Evolutionary conservation across 2,329 filamentous ascomycete species (phyloP).

Genomic region (Stagonosporopsis cucurbitacearum): DNA sequence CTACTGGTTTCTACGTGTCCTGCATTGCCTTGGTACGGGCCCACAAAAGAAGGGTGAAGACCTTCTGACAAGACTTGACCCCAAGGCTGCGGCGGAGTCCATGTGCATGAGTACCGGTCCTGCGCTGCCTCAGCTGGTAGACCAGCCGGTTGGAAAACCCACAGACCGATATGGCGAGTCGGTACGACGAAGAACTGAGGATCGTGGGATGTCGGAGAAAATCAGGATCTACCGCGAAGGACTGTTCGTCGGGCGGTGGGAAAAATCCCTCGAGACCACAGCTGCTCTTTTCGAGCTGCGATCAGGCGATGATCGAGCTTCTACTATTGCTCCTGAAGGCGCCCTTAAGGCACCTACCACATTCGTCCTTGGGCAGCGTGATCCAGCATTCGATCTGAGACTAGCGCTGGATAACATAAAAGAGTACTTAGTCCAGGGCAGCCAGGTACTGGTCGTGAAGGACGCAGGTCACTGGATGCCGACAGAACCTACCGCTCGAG

Average conservation of each 20-base stretch:
- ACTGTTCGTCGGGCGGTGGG: constrained; percentile 55
- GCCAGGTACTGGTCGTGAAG: constrained; percentile 59
- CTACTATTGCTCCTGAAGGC: constrained; percentile 48
- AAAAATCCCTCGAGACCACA: constrained; percentile 59
- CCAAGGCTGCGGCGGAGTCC: constrained; percentile 50
- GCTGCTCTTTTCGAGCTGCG: constrained; percentile 55
- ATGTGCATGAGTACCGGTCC: constrained; percentile 62
- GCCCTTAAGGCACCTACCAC: constrained; percentile 60
- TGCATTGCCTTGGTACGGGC: constrained; percentile 51
- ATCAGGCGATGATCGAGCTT: constrained; percentile 15
- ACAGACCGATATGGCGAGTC: constrained; percentile 44
- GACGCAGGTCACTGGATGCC: constrained; percentile 61
- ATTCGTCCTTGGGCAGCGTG: constrained; percentile 60
- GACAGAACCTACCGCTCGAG: constrained; percentile 54
- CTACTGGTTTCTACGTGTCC: constrained; percentile 54
- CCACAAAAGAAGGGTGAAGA: constrained; percentile 22
- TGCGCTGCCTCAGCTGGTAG: constrained; percentile 52
- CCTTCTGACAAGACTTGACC: constrained; percentile 13
- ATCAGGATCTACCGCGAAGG: constrained; percentile 62
- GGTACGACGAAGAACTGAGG: constrained; percentile 48
- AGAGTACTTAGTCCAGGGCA: constrained; percentile 58
- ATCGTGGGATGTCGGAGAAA: constrained; percentile 59
- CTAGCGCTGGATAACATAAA: constrained; percentile 60
- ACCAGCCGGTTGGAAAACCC: constrained; percentile 9
- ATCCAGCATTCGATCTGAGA: constrained; percentile 58